Percentiles rank a stretch among this genome's conserved stretches.
Evolutionary conservation across 2,329 filamentous ascomycete species (phyloP).

Genomic region (Rhynchosporium secalis): DNA sequence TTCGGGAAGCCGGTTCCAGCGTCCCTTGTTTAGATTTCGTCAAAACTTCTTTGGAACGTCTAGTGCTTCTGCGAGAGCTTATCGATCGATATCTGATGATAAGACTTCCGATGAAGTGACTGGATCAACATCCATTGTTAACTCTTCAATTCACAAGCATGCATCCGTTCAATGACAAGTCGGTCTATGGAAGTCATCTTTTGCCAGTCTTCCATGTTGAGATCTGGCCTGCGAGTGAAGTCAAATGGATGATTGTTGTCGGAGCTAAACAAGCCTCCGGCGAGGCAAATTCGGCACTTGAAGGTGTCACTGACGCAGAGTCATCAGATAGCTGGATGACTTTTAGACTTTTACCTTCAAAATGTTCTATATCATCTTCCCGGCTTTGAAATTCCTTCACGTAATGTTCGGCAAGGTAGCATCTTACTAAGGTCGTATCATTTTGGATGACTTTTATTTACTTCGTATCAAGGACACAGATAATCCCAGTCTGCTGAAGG

Average conservation of each 20-base stretch:
- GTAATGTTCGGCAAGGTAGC: too few species aligned
- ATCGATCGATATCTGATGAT: neutral
- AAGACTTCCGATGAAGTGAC: neutral
- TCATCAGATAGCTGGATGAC: too few species aligned
- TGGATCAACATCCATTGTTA: neutral
- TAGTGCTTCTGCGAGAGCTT: neutral
- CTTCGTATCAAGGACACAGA: neutral
- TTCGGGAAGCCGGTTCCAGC: neutral
- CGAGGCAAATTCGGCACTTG: too few species aligned
- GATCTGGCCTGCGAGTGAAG: neutral
- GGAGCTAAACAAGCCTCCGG: neutral
- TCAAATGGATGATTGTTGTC: neutral
- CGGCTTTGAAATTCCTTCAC: too few species aligned
- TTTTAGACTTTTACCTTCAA: too few species aligned
- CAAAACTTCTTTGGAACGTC: slow-evolving; percentile 2
- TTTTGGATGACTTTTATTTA: too few species aligned
- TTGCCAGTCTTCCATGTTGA: neutral
- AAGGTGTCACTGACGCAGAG: too few species aligned
- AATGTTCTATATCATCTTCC: too few species aligned
- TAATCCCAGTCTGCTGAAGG: neutral
- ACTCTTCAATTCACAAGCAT: too few species aligned
- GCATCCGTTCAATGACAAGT: too few species aligned
- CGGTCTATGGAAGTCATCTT: too few species aligned
- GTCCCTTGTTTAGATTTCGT: neutral
- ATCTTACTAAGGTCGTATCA: too few species aligned